Base-by-base conservation (phyloP, 208 protist species). In the Trypanosomatidae sp. region DNA sequence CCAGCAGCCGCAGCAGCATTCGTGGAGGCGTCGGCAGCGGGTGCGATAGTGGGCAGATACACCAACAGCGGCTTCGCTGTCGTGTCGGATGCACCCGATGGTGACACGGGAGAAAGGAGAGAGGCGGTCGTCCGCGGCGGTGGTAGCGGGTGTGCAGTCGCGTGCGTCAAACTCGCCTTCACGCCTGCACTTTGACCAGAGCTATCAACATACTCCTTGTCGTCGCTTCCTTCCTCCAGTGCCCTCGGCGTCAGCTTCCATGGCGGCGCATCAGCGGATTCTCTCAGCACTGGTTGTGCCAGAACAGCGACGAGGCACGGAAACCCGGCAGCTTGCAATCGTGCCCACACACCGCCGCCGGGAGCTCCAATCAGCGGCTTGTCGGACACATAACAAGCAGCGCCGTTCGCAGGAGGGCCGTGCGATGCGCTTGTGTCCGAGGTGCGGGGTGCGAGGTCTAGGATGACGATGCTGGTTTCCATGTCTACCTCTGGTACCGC, bases 221-320 rank as follows among this genome's bases (percentile, higher is more conserved):
- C 58, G 58, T 22, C 33, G 33, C 33, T 62, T 39, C 17, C 33
- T 62, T 62, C 33, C 2, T 62, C 15, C 15, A 43, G 6, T 62
- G 33, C n/a, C 33, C 33, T 19, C 6, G 19, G 12, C 10, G n/a
- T 12, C 28, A 25, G 41, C 15, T 6, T 30, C 28, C 30, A 46
- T 50, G 43, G 71, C 8, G 71, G 47, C n/a, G 65, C 25, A 3
- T 7, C 50, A 3, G 50, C 25, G 73, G 65, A 22, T 43, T 30
- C 12, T 36, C 43, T 7, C 30, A 52, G 28, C 10, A 72, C 4
- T 2, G 73, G 73, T 0, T 50, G 25, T 17, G 59, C 62, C 15
- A 64, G 56, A 33, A 78, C 59, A 7, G 67, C 67, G 10, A 72
- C 17, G 19, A 78, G 60, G 33, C 74, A 78, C 15, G 74, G 74